Conservation (phyloP, 805 yeast species). For the Ogataea trehaloabstinens region DNA sequence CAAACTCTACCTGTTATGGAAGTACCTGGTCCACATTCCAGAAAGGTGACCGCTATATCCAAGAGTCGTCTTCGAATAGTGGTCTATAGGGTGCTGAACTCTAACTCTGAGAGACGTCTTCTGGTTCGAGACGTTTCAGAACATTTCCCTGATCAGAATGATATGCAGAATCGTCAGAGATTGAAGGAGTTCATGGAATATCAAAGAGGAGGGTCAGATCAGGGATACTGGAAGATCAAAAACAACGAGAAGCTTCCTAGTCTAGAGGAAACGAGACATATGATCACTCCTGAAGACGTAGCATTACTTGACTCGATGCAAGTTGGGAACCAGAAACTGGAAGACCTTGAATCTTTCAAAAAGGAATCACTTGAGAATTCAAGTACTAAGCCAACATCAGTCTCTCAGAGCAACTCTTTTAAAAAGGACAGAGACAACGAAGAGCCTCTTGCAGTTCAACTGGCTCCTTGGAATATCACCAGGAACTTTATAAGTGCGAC, state of each 20-base stretch:
- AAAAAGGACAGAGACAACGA: conserved; percentile 39
- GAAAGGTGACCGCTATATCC: conserved; percentile 90
- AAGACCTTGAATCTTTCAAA: conserved; percentile 66
- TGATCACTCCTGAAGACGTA: conserved; percentile 91
- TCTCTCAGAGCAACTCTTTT: conserved; percentile 5
- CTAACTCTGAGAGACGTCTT: conserved; percentile 67
- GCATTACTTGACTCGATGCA: conserved; percentile 88
- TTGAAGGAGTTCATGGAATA: conserved; percentile 97
- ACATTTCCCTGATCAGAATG: conserved; percentile 96
- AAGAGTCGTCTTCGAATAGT: conserved; percentile 92
- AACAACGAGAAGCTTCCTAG: conserved; percentile 63
- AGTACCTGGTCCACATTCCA: conserved; percentile 95
- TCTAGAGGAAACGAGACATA: conserved; percentile 72
- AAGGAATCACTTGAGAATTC: conserved; percentile 34
- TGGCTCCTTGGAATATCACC: conserved; percentile 93
- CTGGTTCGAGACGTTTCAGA: conserved; percentile 83
- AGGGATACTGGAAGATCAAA: conserved; percentile 91
- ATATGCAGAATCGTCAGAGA: conserved; percentile 94
- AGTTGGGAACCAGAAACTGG: conserved; percentile 83
- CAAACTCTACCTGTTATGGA: conserved; percentile 91
- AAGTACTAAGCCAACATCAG: conserved; percentile 4
- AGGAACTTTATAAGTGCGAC: conserved; percentile 89
- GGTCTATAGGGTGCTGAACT: conserved; percentile 82
- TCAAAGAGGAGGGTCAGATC: conserved; percentile 90
- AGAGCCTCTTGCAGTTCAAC: conserved; percentile 72